phyloP scores from a whole-genome alignment of 2,329 filamentous ascomycete species.

The Exserohilum turcica region DNA sequence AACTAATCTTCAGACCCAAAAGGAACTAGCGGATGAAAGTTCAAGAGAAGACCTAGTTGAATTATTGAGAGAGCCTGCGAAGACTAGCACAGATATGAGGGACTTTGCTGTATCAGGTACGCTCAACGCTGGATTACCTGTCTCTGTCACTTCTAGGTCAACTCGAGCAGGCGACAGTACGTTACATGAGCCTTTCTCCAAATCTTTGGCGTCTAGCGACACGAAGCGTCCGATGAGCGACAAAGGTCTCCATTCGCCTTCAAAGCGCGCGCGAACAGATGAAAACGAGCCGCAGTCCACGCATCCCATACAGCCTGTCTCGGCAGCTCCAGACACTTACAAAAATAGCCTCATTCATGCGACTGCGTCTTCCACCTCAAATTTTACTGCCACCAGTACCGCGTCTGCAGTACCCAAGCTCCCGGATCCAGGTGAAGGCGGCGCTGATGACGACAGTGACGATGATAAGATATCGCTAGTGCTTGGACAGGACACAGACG shows the following conservation, averaged over 20 bases:
- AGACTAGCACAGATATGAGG: constrained; percentile 10
- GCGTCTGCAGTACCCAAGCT: constrained; percentile 22
- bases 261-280: constrained; percentile 36
- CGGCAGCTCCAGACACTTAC: background rate
- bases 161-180: background rate
- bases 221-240: constrained; percentile 34
- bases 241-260: constrained; percentile 27
- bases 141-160: background rate
- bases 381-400: constrained; percentile 23
- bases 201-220: constrained; percentile 9
- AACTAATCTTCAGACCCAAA: background rate
- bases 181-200: background rate
- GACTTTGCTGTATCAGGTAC: constrained; percentile 27
- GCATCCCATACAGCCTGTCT: constrained; percentile 7
- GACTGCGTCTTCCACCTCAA: constrained; percentile 19
- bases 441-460: constrained; percentile 28
- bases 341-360: background rate
- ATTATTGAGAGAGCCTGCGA: constrained; percentile 25
- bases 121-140: background rate
- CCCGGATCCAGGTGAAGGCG: constrained; percentile 21
- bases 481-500: constrained; percentile 44
- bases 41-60: constrained; percentile 35
- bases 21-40: constrained; percentile 50
- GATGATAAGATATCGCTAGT: constrained; percentile 39
- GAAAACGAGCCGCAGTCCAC: constrained; percentile 13